Evolutionary conservation across 2,329 filamentous ascomycete genomes (phyloP).

Genomic region (Fragosphaeria purpurea): DNA sequence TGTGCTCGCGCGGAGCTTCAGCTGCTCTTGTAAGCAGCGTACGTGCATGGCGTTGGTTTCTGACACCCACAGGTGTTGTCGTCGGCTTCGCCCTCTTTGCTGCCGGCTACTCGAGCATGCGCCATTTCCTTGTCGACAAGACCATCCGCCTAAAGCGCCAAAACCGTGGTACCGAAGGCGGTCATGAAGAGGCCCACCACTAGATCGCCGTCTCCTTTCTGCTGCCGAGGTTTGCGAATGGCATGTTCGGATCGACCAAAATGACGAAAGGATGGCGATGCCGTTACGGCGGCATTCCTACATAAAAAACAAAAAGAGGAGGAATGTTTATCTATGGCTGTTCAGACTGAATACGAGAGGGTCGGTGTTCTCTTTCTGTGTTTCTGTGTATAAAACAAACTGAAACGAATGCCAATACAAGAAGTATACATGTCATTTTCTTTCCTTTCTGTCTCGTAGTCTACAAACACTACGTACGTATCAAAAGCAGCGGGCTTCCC

Average conservation of each 20-base stretch:
- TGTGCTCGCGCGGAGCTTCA: too few relatives aligned
- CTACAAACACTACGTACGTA: too few relatives aligned
- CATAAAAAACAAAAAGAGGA: too few relatives aligned
- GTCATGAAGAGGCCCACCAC: constrained; percentile 21
- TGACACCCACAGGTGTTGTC: constrained; percentile 56
- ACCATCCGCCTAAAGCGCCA: constrained; percentile 79
- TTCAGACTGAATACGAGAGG: neutral
- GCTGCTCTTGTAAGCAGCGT: too few relatives aligned
- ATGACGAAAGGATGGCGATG: too few relatives aligned
- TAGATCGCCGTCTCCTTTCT: neutral
- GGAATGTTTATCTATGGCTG: neutral
- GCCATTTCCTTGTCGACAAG: constrained; percentile 84
- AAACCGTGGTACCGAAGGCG: constrained; percentile 37
- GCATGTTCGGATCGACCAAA: neutral
- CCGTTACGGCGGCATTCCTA: too few relatives aligned
- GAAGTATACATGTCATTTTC: neutral
- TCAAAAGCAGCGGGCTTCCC: too few relatives aligned
- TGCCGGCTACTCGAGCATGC: constrained; percentile 68
- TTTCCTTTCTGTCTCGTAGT: neutral
- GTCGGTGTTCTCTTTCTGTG: neutral
- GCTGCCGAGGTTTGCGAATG: neutral
- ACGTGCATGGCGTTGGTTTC: too few relatives aligned
- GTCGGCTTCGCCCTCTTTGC: constrained; percentile 74
- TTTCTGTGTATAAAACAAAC: constrained; percentile 1
- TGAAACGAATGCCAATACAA: neutral